These are phyloP conservation scores for Nemania sp. DNA, from an alignment of 2,329 filamentous ascomycete genomes.

Conservation along the genomic window DNA sequence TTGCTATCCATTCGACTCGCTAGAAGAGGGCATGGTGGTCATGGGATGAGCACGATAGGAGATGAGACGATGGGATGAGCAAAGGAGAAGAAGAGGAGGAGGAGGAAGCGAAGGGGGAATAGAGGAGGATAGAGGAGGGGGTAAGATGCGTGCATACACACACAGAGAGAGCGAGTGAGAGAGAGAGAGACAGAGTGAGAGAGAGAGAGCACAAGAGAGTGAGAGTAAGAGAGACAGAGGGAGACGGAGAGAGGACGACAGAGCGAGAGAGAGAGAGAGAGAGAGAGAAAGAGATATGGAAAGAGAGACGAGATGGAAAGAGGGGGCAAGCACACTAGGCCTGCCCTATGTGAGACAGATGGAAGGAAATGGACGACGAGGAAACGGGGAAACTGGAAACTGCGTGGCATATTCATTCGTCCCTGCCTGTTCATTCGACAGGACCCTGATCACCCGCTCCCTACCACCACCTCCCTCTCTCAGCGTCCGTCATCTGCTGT, in stretches of 20 bases:
- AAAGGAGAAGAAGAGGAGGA: not conserved
- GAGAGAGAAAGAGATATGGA: not conserved
- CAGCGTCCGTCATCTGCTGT: conserved; percentile 1
- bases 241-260: too few relatives aligned
- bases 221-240: too few relatives aligned
- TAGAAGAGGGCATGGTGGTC: conserved; percentile 5
- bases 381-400: not conserved
- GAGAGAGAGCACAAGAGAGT: not conserved
- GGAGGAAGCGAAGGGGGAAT: conserved; percentile 2
- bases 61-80: too few relatives aligned
- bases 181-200: too few relatives aligned
- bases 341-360: too few relatives aligned
- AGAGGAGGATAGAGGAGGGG: not conserved
- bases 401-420: conserved; percentile 1
- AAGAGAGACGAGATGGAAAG: conserved; percentile 10
- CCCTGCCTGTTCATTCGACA: not conserved
- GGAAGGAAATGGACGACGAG: not conserved
- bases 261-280: too few relatives aligned
- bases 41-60: not conserved
- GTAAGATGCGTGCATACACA: too few relatives aligned
- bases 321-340: too few relatives aligned
- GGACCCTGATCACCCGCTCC: too few relatives aligned
- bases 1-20: conserved; percentile 14
- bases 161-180: too few relatives aligned
- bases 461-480: too few relatives aligned